Base-by-base conservation (phyloP, 192 early-diverging fungal genomes). In the Gamsiella multidivaricata region DNA sequence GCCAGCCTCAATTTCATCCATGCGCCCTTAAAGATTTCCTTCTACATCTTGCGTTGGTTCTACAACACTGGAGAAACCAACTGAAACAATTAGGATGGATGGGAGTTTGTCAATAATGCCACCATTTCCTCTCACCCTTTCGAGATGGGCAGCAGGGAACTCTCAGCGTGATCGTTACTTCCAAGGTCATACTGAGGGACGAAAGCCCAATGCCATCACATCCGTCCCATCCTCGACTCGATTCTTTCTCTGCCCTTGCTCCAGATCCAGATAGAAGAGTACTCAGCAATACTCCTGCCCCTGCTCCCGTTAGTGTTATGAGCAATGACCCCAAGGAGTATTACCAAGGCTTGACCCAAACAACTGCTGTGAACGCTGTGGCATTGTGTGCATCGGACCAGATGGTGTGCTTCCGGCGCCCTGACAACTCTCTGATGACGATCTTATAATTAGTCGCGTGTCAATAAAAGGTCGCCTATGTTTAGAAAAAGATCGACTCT, bases 1-100 rank as follows among this genome's bases (percentile, higher is more conserved):
- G 51, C n/a, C 7, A 34, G 39, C 8, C 50, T 66, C 6, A 45
- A 60, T 23, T 52, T 75, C 3, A 42, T 41, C 17, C 63, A 61
- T 39, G 58, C 67, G 2, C 72, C 63, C 1, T 32, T 75, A 14
- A 67, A 65, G 25, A 47, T 20, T 9, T 75, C 72, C n/a, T 75
- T 57, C 22, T 49, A 75, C 12, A 75, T 75, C 23, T 49, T 75
- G 9, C 54, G 63, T 9, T 31, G 36, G 50, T 60, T 75, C 29
- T 75, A 75, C 36, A 54, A 29, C 36, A 67, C 72, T 2, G 39
- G 63, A 26, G 71, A 63, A 4, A 37, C 17, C n/a, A 23, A 51
- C 18, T 74, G 71, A 63, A 74, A 49, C n/a, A 65, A 65, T 33
- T 63, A 74, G 34, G 71, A 74, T 34, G 71, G 71, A 54, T 74